These are phyloP conservation scores for Musa acuminata DNA, from an alignment of 176 grass and related monocot genomes.

Conservation along the genomic window DNA sequence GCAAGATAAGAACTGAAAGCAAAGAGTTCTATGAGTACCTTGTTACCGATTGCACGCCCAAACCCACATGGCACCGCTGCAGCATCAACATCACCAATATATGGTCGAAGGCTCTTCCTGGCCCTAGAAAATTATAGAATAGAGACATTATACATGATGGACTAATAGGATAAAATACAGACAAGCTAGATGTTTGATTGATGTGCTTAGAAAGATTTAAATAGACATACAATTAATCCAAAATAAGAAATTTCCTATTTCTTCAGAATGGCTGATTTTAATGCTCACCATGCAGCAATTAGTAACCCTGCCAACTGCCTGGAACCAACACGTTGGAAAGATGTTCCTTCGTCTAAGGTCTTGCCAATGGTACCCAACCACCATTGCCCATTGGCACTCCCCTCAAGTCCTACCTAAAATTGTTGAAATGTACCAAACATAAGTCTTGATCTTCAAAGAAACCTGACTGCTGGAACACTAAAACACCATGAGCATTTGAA, in stretches of 20 bases:
- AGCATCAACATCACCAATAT: slow-evolving; percentile 97
- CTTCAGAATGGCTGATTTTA: not conserved
- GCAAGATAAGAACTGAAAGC: slow-evolving; percentile 4
- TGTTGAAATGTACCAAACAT: slow-evolving; percentile 7
- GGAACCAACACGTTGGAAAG: slow-evolving; percentile 92
- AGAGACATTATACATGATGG: slow-evolving; percentile 18
- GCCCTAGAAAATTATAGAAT: slow-evolving; percentile 55
- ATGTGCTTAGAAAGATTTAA: not conserved
- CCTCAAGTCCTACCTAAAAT: slow-evolving; percentile 92
- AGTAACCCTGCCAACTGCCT: slow-evolving; percentile 89
- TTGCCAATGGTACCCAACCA: slow-evolving; percentile 94
- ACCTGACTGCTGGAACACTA: not conserved
- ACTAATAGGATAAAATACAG: slow-evolving; percentile 32
- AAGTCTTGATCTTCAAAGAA: not conserved
- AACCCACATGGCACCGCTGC: slow-evolving; percentile 87
- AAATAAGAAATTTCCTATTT: not conserved
- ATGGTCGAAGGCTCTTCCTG: slow-evolving; percentile 66
- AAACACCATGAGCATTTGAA: not conserved
- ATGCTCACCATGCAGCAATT: slow-evolving; percentile 56
- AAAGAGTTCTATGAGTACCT: slow-evolving; percentile 40
- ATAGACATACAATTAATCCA: not conserved
- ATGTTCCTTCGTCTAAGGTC: slow-evolving; percentile 71
- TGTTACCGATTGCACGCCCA: slow-evolving; percentile 90
- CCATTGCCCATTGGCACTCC: slow-evolving; percentile 92
- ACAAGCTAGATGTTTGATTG: not conserved